A percentile compares a stretch with the other conserved stretches of the same genome.
phyloP scores from a whole-genome alignment of 2,329 filamentous ascomycete species.

The Curvularia verruculosa region DNA sequence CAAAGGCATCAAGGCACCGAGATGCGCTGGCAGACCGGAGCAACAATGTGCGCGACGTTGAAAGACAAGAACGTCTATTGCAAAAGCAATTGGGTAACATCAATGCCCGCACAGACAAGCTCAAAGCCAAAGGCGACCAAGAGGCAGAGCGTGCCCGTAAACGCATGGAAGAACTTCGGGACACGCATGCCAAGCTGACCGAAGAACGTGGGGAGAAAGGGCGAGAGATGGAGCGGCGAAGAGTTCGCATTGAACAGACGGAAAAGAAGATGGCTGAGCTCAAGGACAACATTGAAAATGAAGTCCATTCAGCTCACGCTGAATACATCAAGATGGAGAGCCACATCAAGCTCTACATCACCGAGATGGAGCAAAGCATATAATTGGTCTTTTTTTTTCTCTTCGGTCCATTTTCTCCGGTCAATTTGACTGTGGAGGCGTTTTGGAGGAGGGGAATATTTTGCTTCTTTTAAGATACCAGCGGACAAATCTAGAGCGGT shows the following conservation, averaged over 20 bases:
- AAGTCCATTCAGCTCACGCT: constrained; percentile 87
- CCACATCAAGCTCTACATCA: constrained; percentile 97
- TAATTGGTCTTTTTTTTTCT: no score
- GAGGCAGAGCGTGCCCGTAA: constrained; percentile 82
- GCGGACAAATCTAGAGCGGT: background rate
- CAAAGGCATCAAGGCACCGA: constrained; percentile 77
- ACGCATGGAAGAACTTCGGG: constrained; percentile 88
- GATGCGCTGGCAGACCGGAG: constrained; percentile 87
- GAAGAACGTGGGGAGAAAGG: constrained; percentile 87
- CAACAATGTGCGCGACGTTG: constrained; percentile 89
- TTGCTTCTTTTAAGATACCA: constrained; percentile 8
- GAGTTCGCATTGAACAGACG: constrained; percentile 95
- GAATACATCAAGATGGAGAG: constrained; percentile 98
- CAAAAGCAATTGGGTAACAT: constrained; percentile 84
- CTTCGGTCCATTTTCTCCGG: constrained; percentile 3
- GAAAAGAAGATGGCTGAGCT: constrained; percentile 99
- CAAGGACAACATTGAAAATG: constrained; percentile 95
- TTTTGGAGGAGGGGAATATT: constrained; percentile 10
- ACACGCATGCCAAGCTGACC: constrained; percentile 77
- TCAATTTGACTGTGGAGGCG: constrained; percentile 6
- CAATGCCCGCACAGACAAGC: constrained; percentile 82
- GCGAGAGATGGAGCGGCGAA: constrained; percentile 87
- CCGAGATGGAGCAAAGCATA: constrained; percentile 91
- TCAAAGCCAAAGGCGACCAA: constrained; percentile 78
- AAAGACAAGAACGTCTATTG: constrained; percentile 82